phyloP scores from a whole-genome alignment of 2,329 filamentous ascomycete species.

The Lecanicillium sp. region DNA sequence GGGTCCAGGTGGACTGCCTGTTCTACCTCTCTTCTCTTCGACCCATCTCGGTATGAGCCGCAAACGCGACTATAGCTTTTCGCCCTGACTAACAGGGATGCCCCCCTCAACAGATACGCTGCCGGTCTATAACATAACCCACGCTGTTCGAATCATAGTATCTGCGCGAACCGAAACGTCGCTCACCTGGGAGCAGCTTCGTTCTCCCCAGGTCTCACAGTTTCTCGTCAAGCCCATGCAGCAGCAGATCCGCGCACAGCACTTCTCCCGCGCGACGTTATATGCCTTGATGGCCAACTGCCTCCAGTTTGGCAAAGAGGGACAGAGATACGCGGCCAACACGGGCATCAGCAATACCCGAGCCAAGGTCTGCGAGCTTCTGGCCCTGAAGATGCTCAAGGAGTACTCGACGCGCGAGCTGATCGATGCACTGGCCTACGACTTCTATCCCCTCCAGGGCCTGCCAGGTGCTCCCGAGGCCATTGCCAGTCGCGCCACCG shows the following conservation, averaged over 20 bases:
- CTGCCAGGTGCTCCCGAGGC: constrained; percentile 45
- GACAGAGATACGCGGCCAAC: constrained; percentile 73
- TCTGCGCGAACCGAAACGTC: constrained; percentile 84
- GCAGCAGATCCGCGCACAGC: constrained; percentile 73
- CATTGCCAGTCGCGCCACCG: constrained; percentile 27
- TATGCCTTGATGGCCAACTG: constrained; percentile 93
- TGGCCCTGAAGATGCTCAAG: constrained; percentile 83
- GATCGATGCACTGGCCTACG: constrained; percentile 90
- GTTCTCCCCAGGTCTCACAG: constrained; percentile 92
- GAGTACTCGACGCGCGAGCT: constrained; percentile 86
- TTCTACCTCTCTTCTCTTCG: constrained; percentile 74
- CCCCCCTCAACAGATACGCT: constrained; percentile 60
- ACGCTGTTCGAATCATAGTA: constrained; percentile 80
- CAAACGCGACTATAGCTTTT: background rate
- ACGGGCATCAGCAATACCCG: constrained; percentile 78
- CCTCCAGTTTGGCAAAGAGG: constrained; percentile 86
- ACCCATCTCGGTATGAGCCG: constrained; percentile 60
- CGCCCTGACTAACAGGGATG: constrained; percentile 20
- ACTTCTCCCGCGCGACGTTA: constrained; percentile 79
- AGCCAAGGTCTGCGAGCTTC: constrained; percentile 81
- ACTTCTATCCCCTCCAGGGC: constrained; percentile 88
- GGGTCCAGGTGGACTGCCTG: constrained; percentile 27
- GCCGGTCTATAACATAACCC: constrained; percentile 84
- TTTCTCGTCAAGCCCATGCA: constrained; percentile 95
- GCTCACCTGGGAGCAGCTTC: constrained; percentile 87